Percentiles rank a stretch among this genome's conserved stretches.
Conservation (phyloP, 1,284 basidiomycete genomes). For the Wallemia mellicola region DNA sequence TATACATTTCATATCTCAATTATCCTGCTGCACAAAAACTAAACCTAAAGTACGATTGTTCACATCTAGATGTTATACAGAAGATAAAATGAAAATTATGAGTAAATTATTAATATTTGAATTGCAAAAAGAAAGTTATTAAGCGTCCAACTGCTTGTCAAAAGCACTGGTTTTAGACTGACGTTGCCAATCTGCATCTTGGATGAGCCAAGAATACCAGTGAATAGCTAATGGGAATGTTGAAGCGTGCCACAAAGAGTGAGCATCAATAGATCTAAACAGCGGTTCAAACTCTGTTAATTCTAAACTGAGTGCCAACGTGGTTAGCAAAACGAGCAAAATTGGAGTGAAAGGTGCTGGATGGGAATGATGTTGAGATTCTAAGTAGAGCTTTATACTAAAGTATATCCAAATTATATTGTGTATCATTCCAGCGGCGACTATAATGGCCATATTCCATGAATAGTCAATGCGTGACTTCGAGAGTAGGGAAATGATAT, state of each 20-base stretch:
- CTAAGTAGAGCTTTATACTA: slow-evolving; percentile 4
- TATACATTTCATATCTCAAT: too few relatives aligned
- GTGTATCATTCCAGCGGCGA: slow-evolving; percentile 32
- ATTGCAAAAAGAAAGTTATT: too few relatives aligned
- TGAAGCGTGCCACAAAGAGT: slow-evolving; percentile 72
- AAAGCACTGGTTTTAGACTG: not conserved
- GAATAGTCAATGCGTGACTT: slow-evolving; percentile 49
- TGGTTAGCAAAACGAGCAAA: slow-evolving; percentile 36
- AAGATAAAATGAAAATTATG: too few relatives aligned
- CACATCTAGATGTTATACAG: too few relatives aligned
- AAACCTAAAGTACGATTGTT: too few relatives aligned
- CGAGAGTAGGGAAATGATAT: slow-evolving; percentile 33
- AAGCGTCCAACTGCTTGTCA: not conserved
- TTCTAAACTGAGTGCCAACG: slow-evolving; percentile 49
- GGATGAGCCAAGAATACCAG: slow-evolving; percentile 57
- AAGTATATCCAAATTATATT: slow-evolving; percentile 46
- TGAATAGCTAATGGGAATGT: slow-evolving; percentile 47
- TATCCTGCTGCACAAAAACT: too few relatives aligned
- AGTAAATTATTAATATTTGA: too few relatives aligned
- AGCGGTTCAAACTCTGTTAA: slow-evolving; percentile 74
- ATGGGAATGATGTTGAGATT: not conserved
- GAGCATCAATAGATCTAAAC: slow-evolving; percentile 53
- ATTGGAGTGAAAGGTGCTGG: slow-evolving; percentile 18
- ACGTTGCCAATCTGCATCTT: slow-evolving; percentile 22
- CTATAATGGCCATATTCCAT: slow-evolving; percentile 76